A percentile compares a stretch with the other conserved stretches of the same genome.
Evolutionary conservation across 306 rosid species (phyloP).

Genomic region (Lathyrus tuberosus): DNA sequence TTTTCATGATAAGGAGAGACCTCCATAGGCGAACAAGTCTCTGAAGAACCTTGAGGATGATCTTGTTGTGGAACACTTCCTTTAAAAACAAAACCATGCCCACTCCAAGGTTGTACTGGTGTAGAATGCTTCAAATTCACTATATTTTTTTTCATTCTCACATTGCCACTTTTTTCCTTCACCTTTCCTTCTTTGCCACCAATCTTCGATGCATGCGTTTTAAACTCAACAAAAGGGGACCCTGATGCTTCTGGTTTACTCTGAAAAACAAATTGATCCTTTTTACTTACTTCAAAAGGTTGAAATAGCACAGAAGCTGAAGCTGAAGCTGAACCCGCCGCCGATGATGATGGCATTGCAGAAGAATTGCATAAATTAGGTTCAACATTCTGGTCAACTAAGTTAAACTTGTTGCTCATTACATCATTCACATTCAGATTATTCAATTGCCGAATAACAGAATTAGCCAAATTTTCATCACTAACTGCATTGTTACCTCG

Average conservation of each 20-base stretch:
- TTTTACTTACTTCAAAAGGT: conserved; percentile 44
- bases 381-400: conserved; percentile 37
- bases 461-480: conserved; percentile 45
- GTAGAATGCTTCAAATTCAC: conserved; percentile 53
- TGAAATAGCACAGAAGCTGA: conserved; percentile 45
- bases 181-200: conserved; percentile 57
- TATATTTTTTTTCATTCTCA: conserved; percentile 55
- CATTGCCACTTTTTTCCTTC: conserved; percentile 53
- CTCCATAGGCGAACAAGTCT: conserved; percentile 85
- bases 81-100: conserved; percentile 54
- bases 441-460: conserved; percentile 55
- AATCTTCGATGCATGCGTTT: conserved; percentile 50
- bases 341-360: conserved; percentile 36
- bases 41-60: conserved; percentile 48
- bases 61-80: conserved; percentile 53
- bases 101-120: conserved; percentile 47
- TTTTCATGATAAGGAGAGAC: conserved; percentile 87
- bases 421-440: conserved; percentile 51
- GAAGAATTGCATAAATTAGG: conserved; percentile 44
- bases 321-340: neutral
- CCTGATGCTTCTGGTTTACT: conserved; percentile 52
- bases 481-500: conserved; percentile 35
- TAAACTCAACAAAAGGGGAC: conserved; percentile 60
- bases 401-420: conserved; percentile 55
- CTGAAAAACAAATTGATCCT: conserved; percentile 52